Conservation (phyloP, 805 yeast genomes). For the Ascoidea asiatica region DNA sequence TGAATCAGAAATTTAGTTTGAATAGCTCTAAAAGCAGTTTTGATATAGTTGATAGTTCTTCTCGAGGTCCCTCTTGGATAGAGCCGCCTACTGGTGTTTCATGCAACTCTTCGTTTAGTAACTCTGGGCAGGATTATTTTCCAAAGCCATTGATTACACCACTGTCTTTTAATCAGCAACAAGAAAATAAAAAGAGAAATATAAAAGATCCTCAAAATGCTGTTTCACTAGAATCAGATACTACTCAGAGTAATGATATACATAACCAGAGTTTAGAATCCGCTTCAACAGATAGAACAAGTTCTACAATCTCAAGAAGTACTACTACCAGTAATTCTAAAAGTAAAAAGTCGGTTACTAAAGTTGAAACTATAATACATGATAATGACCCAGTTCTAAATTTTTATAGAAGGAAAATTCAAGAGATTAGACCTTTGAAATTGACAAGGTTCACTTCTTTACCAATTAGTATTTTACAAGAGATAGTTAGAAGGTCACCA, state of each 20-base stretch:
- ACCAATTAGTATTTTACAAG: conserved; percentile 2
- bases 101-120: background rate
- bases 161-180: background rate
- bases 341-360: background rate
- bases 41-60: background rate
- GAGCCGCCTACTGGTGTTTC: background rate
- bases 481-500: conserved; percentile 4
- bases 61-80: background rate
- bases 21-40: background rate
- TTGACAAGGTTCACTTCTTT: conserved; percentile 9
- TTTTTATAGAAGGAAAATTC: background rate
- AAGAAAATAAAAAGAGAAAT: background rate
- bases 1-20: background rate
- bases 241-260: too few species aligned
- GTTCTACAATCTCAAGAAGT: background rate
- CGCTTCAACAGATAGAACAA: background rate
- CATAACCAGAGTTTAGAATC: background rate
- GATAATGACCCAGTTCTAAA: background rate
- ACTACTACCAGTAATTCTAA: background rate
- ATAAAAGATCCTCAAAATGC: too few species aligned
- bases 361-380: background rate
- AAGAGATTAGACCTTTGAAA: conserved; percentile 3
- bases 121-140: background rate
- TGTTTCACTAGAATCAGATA: too few species aligned
- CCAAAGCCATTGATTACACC: background rate